These are phyloP conservation scores for Sporothrix brunneoviolacea DNA, from an alignment of 2,329 filamentous ascomycete species.

Conservation along the genomic window DNA sequence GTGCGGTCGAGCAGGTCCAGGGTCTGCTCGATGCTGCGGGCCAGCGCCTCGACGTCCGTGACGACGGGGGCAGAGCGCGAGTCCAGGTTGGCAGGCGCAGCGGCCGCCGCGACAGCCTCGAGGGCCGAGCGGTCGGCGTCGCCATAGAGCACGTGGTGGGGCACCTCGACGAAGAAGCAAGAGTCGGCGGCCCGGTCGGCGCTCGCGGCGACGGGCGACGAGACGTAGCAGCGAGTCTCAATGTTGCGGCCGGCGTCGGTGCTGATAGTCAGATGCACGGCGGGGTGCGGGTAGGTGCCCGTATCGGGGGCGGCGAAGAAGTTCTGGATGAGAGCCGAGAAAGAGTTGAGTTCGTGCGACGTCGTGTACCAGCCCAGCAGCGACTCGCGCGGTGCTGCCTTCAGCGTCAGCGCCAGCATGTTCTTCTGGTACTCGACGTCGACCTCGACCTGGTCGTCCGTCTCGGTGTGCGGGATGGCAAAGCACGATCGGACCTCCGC, in stretches of 20 bases:
- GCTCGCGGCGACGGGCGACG: slow-evolving; percentile 87
- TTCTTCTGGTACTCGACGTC: slow-evolving; percentile 99
- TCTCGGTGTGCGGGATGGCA: slow-evolving; percentile 96
- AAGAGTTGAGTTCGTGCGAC: slow-evolving; percentile 92
- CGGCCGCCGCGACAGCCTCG: slow-evolving; percentile 61
- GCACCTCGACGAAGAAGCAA: slow-evolving; percentile 95
- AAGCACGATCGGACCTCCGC: slow-evolving; percentile 95
- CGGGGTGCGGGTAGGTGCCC: slow-evolving; percentile 95
- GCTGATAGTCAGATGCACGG: slow-evolving; percentile 90
- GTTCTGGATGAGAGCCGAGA: slow-evolving; percentile 98
- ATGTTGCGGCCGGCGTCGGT: slow-evolving; percentile 85
- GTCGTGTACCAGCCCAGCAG: slow-evolving; percentile 99
- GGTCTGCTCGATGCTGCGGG: slow-evolving; percentile 80
- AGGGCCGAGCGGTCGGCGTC: slow-evolving; percentile 56
- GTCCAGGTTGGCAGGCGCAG: slow-evolving; percentile 69
- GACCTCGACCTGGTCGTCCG: slow-evolving; percentile 96
- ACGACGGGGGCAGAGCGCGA: slow-evolving; percentile 65
- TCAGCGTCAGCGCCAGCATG: slow-evolving; percentile 92
- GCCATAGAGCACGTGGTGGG: slow-evolving; percentile 85
- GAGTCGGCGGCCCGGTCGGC: slow-evolving; percentile 92
- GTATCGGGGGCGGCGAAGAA: slow-evolving; percentile 97
- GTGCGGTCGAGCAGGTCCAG: slow-evolving; percentile 86
- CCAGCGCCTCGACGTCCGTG: slow-evolving; percentile 84
- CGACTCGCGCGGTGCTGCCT: slow-evolving; percentile 87
- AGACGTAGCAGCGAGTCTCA: slow-evolving; percentile 90